These are phyloP conservation scores for Dissophora globulifera DNA, from an alignment of 192 early-diverging fungal species.

Conservation along the genomic window DNA sequence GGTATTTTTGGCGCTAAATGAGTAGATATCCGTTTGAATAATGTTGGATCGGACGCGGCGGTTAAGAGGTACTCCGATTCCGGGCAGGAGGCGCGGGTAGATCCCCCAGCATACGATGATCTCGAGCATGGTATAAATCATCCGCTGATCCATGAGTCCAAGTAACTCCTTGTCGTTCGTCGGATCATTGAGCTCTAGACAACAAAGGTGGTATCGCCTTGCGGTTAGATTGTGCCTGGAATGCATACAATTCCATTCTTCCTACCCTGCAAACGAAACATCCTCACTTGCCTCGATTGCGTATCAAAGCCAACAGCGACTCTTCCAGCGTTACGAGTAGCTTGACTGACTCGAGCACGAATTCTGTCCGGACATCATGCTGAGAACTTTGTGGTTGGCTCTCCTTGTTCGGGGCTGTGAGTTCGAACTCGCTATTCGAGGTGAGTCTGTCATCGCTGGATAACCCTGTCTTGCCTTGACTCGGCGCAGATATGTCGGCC, in stretches of 20 bases:
- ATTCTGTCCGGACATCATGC: constrained; percentile 29
- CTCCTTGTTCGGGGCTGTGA: too few species aligned
- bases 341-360: constrained; percentile 25
- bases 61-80: constrained; percentile 74
- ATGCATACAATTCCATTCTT: too few species aligned
- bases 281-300: too few species aligned
- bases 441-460: too few species aligned
- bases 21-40: constrained; percentile 52
- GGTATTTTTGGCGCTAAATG: background rate
- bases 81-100: constrained; percentile 71
- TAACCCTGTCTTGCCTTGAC: too few species aligned
- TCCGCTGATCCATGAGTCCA: constrained; percentile 70
- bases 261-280: too few species aligned
- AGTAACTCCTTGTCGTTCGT: constrained; percentile 49
- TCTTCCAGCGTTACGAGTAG: constrained; percentile 20
- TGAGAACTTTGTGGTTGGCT: too few species aligned
- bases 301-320: constrained; percentile 7
- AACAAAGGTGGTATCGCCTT: too few species aligned
- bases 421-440: too few species aligned
- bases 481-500: too few species aligned
- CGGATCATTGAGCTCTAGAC: constrained; percentile 38
- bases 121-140: constrained; percentile 73
- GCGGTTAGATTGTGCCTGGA: too few species aligned
- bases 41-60: constrained; percentile 68
- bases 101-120: constrained; percentile 74